Evolutionary conservation across 176 grass and related monocot genomes (phyloP).

Genomic region (Aechmea fasciata): DNA sequence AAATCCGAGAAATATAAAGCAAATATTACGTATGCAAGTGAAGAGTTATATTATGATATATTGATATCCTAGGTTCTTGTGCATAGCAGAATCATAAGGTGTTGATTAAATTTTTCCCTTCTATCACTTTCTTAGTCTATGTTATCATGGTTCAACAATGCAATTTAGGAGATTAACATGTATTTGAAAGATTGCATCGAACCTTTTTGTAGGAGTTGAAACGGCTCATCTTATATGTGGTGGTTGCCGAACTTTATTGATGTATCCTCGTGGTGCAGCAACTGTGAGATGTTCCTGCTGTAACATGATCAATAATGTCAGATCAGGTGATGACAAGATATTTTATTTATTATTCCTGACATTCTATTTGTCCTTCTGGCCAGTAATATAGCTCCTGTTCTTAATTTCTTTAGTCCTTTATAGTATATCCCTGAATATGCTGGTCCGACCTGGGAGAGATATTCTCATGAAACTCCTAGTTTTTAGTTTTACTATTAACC

Average conservation of each 20-base stretch:
- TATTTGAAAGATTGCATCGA: slow-evolving; percentile 11
- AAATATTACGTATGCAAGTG: too few species aligned
- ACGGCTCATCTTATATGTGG: slow-evolving; percentile 83
- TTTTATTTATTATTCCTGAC: neutral
- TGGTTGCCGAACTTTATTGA: slow-evolving; percentile 75
- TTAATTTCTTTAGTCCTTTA: too few species aligned
- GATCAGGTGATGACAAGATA: slow-evolving; percentile 42
- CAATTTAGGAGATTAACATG: slow-evolving; percentile 2
- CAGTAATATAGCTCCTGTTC: too few species aligned
- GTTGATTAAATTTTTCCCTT: neutral
- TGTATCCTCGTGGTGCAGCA: slow-evolving; percentile 64
- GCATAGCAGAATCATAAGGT: neutral
- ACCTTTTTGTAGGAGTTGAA: slow-evolving; percentile 46
- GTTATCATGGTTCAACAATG: neutral
- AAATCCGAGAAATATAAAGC: too few species aligned
- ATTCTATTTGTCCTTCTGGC: neutral
- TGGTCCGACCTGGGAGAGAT: too few species aligned
- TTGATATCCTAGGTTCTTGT: too few species aligned
- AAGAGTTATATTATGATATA: too few species aligned
- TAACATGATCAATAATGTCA: slow-evolving; percentile 67
- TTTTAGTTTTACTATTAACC: too few species aligned
- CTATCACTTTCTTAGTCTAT: neutral
- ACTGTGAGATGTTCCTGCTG: slow-evolving; percentile 91
- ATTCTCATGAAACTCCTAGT: too few species aligned
- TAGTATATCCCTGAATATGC: too few species aligned